Base-by-base conservation (phyloP, 257 asterid genomes). In the Linaria vulgaris region DNA sequence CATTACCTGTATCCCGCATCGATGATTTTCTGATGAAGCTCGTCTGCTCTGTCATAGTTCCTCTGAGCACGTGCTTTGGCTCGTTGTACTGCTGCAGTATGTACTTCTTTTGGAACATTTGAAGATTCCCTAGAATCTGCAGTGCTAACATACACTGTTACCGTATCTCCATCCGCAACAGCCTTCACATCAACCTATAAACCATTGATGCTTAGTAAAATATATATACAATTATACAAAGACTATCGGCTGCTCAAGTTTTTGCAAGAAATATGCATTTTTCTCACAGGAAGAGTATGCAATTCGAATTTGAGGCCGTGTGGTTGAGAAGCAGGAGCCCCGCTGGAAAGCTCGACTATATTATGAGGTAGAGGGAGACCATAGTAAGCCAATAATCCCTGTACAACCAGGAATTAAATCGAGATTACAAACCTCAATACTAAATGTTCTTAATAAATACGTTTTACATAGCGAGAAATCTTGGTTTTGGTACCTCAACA, bases 81-180 rank as follows among this genome's bases (percentile, higher is more conserved):
- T 81, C 97, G 73, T 70, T 83, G 78, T 31, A 20, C 77, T 23
- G 86, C 88, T 23, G 95, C 91, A 39, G 59, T 72, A 60, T 78
- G 80, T 25, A 94, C 92, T 4, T 82, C 86, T 54, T 59, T 61
- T 3, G 99, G 99, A 31, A 94, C 81, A 44, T 53, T 49, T 10
- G 95, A 65, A 8, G 99, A 74, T 76, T 85, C 99, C 69, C 88
- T 80, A 8, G 81, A 75, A 71, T 84, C 88, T 9, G 11, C 56
- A 0, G 85, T 64, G 57, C 78, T 85, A 27, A 89, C 94, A 37
- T 85, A 92, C 14, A 83, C 97, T 9, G 90, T 92, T 60, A 92
- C 63, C 4, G 97, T 87, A 76, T 89, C 97, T n/a, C 97, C 99
- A 77, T 89, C 97, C 4, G 96, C 99, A 25, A 89, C 99, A 19